These are phyloP conservation scores for Pelargonium nanum DNA, from an alignment of 345 rosid genomes.

Conservation along the genomic window DNA sequence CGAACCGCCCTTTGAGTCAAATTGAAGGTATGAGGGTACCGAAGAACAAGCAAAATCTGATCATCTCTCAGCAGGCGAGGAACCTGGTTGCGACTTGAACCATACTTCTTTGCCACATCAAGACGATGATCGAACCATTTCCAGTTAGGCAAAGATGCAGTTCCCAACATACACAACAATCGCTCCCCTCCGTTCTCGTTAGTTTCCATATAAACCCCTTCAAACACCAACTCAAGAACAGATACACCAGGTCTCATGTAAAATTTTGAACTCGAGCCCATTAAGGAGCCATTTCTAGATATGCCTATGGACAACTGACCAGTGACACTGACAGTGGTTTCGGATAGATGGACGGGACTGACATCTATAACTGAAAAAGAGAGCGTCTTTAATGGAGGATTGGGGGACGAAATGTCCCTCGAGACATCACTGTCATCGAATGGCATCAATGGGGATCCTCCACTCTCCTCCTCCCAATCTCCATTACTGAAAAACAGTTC, in stretches of 20 bases:
- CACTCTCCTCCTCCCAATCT: slow-evolving; percentile 1
- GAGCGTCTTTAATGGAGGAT: background rate
- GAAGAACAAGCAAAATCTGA: no score
- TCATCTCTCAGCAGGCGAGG: no score
- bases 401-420: background rate
- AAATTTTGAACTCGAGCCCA: background rate
- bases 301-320: background rate
- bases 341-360: background rate
- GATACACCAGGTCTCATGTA: background rate
- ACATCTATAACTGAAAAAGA: background rate
- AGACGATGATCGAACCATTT: background rate
- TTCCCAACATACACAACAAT: slow-evolving; percentile 3
- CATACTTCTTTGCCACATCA: background rate
- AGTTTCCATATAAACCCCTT: background rate
- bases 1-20: no score
- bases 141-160: background rate
- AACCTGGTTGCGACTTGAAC: background rate
- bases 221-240: background rate
- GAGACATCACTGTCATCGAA: background rate
- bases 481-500: slow-evolving; percentile 1
- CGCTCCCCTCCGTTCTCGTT: background rate
- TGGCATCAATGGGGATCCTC: background rate
- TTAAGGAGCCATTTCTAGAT: background rate
- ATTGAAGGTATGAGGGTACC: no score
- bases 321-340: background rate